Conservation (phyloP, 192 early-diverging fungal species). For the Radiomyces spectabilis region DNA sequence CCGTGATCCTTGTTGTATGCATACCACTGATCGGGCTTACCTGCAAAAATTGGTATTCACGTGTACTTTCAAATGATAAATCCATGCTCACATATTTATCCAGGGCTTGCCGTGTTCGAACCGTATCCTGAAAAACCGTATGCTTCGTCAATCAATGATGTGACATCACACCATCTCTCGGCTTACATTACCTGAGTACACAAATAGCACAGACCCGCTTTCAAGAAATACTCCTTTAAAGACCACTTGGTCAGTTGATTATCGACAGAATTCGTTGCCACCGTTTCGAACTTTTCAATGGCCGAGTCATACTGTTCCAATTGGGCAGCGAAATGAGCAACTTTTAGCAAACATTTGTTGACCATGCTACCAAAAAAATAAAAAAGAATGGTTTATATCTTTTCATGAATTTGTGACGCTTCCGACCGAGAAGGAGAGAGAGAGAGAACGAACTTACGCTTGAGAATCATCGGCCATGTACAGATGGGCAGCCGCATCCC, state of each 20-base stretch:
- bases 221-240: constrained; percentile 93
- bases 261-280: constrained; percentile 78
- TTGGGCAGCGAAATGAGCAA: constrained; percentile 83
- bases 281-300: constrained; percentile 82
- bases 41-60: constrained; percentile 78
- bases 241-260: constrained; percentile 93
- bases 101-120: constrained; percentile 66
- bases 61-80: constrained; percentile 70
- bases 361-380: constrained; percentile 52
- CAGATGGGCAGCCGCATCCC: constrained; percentile 89
- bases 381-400: background rate
- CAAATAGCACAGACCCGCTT: constrained; percentile 88
- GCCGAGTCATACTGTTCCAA: constrained; percentile 85
- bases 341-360: constrained; percentile 87
- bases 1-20: too few species aligned
- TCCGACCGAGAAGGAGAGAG: background rate
- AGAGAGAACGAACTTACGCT: constrained; percentile 53
- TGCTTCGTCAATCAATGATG: too few species aligned
- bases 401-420: too few species aligned
- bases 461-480: constrained; percentile 85
- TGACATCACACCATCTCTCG: too few species aligned
- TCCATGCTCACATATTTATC: constrained; percentile 86
- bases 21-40: too few species aligned
- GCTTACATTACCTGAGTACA: constrained; percentile 68
- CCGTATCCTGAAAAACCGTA: constrained; percentile 59